phyloP scores from a whole-genome alignment of 2,329 filamentous ascomycete genomes.

The Metarhizium humberi region DNA sequence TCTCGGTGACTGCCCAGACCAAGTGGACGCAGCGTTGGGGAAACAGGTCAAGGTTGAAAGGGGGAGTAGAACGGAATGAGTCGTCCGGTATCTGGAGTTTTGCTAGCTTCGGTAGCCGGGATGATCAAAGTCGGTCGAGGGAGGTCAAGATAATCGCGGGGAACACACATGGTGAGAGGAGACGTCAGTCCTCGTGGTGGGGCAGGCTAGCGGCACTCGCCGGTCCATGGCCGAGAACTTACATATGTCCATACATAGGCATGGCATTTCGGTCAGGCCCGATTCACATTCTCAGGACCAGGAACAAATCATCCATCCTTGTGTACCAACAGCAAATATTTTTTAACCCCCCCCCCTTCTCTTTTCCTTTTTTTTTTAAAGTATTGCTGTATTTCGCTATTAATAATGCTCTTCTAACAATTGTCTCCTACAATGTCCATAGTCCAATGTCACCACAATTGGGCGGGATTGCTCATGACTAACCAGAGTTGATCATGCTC shows the following conservation, averaged over 20 bases:
- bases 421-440: background rate
- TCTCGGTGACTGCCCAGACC: background rate
- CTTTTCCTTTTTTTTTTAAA: background rate
- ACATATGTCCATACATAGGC: background rate
- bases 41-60: background rate
- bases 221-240: background rate
- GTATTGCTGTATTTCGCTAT: background rate
- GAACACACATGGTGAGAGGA: background rate
- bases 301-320: too few relatives aligned
- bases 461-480: background rate
- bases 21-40: background rate
- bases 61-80: background rate
- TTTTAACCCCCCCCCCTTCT: background rate
- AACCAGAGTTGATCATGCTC: background rate
- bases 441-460: background rate
- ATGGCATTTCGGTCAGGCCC: background rate
- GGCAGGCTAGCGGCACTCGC: background rate
- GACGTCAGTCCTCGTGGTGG: background rate
- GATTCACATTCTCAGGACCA: background rate
- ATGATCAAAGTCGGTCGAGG: background rate
- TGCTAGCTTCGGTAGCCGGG: too few relatives aligned
- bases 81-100: too few relatives aligned
- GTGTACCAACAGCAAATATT: background rate
- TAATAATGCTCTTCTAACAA: background rate
- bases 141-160: background rate